Evolutionary conservation across 1,139 yeast species (phyloP).

Genomic region (Scheffersomyces cryptocercus): DNA sequence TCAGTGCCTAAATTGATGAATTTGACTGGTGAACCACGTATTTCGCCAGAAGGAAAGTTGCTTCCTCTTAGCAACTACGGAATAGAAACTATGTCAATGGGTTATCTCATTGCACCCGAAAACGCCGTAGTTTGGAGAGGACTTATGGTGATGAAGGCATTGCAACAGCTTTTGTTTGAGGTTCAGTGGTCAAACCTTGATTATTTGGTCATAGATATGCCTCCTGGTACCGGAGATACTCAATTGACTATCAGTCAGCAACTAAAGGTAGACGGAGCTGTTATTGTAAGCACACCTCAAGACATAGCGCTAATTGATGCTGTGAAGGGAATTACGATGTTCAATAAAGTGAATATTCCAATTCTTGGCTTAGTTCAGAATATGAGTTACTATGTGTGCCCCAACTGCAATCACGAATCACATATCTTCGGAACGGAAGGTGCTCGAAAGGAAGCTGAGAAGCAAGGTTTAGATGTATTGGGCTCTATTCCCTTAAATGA

Average conservation of each 20-base stretch:
- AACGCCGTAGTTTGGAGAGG: constrained; percentile 88
- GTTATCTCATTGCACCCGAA: constrained; percentile 68
- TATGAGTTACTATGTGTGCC: constrained; percentile 78
- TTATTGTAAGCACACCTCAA: constrained; percentile 84
- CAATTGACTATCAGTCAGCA: constrained; percentile 82
- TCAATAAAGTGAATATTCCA: constrained; percentile 72
- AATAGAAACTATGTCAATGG: constrained; percentile 87
- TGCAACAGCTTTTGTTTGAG: constrained; percentile 78
- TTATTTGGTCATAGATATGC: constrained; percentile 76
- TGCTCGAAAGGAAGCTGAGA: constrained; percentile 57
- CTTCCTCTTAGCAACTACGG: constrained; percentile 79
- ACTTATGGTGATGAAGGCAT: constrained; percentile 81
- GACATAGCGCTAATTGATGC: constrained; percentile 85
- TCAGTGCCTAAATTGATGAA: constrained; percentile 71
- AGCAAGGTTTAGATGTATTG: constrained; percentile 50
- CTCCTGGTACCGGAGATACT: constrained; percentile 92
- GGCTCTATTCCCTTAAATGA: constrained; percentile 71
- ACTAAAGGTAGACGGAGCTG: constrained; percentile 73
- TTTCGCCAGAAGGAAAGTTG: constrained; percentile 55
- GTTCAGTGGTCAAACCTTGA: constrained; percentile 80
- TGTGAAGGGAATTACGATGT: constrained; percentile 79
- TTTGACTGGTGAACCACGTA: constrained; percentile 65
- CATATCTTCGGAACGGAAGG: constrained; percentile 78
- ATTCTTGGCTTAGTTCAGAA: constrained; percentile 78
- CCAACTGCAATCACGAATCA: constrained; percentile 70